Percentiles rank a stretch among this genome's conserved stretches.
These are phyloP conservation scores for Candida neerlandica DNA, from an alignment of 1,139 yeast genomes.

Conservation along the genomic window DNA sequence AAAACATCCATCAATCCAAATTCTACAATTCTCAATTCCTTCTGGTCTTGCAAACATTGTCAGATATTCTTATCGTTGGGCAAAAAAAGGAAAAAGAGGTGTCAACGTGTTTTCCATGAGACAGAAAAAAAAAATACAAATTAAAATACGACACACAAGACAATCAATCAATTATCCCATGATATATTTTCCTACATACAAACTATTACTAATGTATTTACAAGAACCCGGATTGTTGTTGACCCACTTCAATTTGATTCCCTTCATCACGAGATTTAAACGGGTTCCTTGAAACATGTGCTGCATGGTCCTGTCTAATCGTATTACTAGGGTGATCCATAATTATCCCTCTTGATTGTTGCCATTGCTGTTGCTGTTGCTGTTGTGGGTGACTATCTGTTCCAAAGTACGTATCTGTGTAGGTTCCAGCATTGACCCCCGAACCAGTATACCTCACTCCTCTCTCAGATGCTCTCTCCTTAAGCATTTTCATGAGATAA, in stretches of 20 bases:
- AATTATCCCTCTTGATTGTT: constrained; percentile 6
- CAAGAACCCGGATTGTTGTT: constrained; percentile 34
- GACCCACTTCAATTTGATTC: constrained; percentile 21
- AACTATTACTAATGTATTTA: constrained; percentile 11
- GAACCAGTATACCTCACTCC: constrained; percentile 27
- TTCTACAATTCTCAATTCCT: constrained; percentile 47
- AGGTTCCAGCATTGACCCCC: constrained; percentile 14
- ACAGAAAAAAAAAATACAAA: not conserved
- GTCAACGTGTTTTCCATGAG: not conserved
- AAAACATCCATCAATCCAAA: constrained; percentile 98
- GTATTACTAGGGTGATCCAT: not conserved
- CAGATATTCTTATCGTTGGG: not conserved
- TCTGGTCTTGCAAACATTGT: constrained; percentile 46
- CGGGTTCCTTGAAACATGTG: not conserved
- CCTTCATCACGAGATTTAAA: not conserved
- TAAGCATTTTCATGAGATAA: constrained; percentile 41
- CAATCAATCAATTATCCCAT: not conserved
- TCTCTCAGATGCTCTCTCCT: constrained; percentile 29
- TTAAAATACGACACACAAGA: not conserved
- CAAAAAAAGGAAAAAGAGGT: not conserved
- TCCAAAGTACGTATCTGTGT: constrained; percentile 9
- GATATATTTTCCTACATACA: not conserved
- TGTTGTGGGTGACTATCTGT: not conserved
- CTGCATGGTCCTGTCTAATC: not conserved
- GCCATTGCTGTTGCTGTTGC: constrained; percentile 8